Evolutionary conservation across 1,284 basidiomycete species (phyloP), one percentile per base, ranked within the genome.

Genomic region (Laetiporus sulphureus): DNA sequence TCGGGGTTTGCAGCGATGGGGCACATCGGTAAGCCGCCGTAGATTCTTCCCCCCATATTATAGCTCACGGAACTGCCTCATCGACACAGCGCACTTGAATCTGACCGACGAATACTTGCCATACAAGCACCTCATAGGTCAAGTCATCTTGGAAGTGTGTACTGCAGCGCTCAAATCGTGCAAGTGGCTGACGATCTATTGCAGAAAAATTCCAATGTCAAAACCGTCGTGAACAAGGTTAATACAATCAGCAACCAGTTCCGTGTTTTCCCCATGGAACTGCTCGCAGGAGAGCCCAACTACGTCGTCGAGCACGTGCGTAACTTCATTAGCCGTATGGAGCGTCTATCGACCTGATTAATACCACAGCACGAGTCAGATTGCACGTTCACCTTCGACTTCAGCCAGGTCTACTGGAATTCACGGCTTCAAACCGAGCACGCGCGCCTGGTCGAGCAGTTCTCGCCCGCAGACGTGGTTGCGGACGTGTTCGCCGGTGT

Each of bases 401-500:
- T 99, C 58, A 83, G 88, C 7, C 74, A 82, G 54, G 96, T 99
- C 2, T 99, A 99, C 65, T 99, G 94, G 93, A 99, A 99, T 67
- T 95, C 93, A 15, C 79, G 96, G 15, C 65, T 99, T 25, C 88
- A 92, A 49, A 82, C 82, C 1, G 96, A 99, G 58, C 96, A 99
- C 56, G 80, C 82, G 27, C 79, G 93, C 3, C 71, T 99, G 12
- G 83, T 97, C 30, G 60, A 73, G 15, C 49, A 68, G 18, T 87
- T 97, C 61, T 59, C 71, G 19, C 74, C 79, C 0, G 71, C 78
- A 15, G 85, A 93, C 42, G 79, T 90, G 12, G 72, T 98, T 15
- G 90, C 82, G 0, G 96, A 99, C 61, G 92, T 91, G 18, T 96
- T 99, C 65, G 96, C 96, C 1, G 96, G 96, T 11, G 94, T 99